Conservation (phyloP, 2,329 filamentous ascomycete genomes). For the Tolypocladium album region DNA sequence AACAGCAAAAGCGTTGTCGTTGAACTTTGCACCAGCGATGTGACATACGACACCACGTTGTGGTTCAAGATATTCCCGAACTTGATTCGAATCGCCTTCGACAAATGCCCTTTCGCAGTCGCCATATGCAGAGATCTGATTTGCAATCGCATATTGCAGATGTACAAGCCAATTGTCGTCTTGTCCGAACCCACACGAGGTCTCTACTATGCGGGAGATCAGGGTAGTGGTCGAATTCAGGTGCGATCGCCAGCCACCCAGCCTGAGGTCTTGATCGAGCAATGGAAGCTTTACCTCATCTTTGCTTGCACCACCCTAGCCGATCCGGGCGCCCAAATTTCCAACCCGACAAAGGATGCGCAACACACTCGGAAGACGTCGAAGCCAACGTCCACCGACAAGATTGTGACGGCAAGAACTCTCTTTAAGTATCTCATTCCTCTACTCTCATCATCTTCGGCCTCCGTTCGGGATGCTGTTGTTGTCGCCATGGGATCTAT, state of each 20-base stretch:
- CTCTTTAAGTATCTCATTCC: conserved; percentile 90
- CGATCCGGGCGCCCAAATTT: conserved; percentile 55
- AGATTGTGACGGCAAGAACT: conserved; percentile 77
- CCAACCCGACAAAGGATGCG: conserved; percentile 33
- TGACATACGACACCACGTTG: conserved; percentile 85
- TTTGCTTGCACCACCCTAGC: conserved; percentile 94
- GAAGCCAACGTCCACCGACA: conserved; percentile 54
- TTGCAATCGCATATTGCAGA: conserved; percentile 83
- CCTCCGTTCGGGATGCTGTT: conserved; percentile 78
- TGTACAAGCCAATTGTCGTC: conserved; percentile 74
- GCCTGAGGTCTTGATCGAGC: conserved; percentile 82
- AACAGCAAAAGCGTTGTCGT: conserved; percentile 79
- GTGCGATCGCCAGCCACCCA: conserved; percentile 56
- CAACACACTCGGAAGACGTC: conserved; percentile 80
- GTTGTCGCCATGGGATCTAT: conserved; percentile 89
- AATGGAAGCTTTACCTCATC: conserved; percentile 95
- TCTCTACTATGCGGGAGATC: conserved; percentile 50
- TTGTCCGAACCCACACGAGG: conserved; percentile 65
- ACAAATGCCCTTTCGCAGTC: conserved; percentile 84
- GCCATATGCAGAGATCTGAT: conserved; percentile 85
- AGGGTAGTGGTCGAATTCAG: conserved; percentile 39
- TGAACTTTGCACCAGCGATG: conserved; percentile 89
- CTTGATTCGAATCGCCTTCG: conserved; percentile 78
- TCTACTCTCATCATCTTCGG: conserved; percentile 67
- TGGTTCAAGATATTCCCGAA: conserved; percentile 99